Conservation (phyloP, 1,284 basidiomycete genomes). For the Pisolithus thermaeus region DNA sequence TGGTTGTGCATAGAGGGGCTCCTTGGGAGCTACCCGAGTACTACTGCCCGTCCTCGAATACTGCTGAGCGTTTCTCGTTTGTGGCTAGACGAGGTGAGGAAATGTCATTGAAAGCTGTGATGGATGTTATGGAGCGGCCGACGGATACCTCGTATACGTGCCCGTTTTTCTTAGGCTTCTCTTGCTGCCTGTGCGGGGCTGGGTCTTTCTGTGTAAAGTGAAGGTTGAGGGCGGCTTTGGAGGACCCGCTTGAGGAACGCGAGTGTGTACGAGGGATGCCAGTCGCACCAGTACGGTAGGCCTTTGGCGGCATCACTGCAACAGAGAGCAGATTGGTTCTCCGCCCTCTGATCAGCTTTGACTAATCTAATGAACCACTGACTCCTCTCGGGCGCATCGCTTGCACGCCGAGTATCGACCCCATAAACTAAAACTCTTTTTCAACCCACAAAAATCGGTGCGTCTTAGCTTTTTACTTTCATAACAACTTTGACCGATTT, state of each 20-base stretch:
- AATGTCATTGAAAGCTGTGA: background rate
- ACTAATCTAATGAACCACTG: background rate
- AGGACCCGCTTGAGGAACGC: slow-evolving; percentile 49
- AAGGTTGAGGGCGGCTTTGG: slow-evolving; percentile 52
- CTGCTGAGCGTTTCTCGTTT: slow-evolving; percentile 31
- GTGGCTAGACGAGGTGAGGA: slow-evolving; percentile 19
- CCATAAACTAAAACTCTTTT: no score
- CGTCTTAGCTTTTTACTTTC: no score
- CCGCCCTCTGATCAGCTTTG: slow-evolving; percentile 13
- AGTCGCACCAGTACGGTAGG: slow-evolving; percentile 37
- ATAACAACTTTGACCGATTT: no score
- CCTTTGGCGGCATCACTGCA: slow-evolving; percentile 41
- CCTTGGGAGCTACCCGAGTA: slow-evolving; percentile 45
- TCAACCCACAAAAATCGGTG: no score
- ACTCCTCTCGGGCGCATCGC: background rate
- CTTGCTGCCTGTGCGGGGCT: slow-evolving; percentile 34
- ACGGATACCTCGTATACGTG: slow-evolving; percentile 39
- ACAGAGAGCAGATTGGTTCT: slow-evolving; percentile 27
- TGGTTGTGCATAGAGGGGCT: slow-evolving; percentile 34
- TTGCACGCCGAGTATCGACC: background rate
- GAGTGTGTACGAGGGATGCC: slow-evolving; percentile 54
- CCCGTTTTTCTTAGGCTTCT: slow-evolving; percentile 47
- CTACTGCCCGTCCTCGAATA: slow-evolving; percentile 45
- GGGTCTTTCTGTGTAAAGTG: slow-evolving; percentile 65
- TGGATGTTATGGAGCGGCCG: slow-evolving; percentile 11